These are phyloP conservation scores for Radiomyces spectabilis DNA, from an alignment of 192 early-diverging fungal genomes.

Conservation along the genomic window DNA sequence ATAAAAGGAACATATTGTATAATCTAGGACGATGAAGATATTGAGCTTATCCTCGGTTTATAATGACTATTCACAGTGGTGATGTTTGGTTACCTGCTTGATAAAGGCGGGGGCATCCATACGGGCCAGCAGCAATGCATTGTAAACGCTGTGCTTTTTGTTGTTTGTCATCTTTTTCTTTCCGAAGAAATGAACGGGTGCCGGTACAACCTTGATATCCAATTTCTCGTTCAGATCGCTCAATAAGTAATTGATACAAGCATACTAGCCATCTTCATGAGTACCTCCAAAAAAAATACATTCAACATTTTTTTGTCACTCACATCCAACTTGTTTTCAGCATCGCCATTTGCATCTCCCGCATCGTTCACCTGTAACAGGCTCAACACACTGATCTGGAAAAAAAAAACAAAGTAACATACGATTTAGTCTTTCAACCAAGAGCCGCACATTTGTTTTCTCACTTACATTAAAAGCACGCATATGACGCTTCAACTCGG, in stretches of 20 bases:
- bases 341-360: neutral
- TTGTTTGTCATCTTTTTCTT: conserved; percentile 20
- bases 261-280: conserved; percentile 3
- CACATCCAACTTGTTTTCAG: conserved; percentile 1
- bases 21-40: neutral
- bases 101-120: conserved; percentile 28
- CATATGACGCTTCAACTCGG: conserved; percentile 23
- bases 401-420: neutral
- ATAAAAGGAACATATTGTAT: conserved; percentile 13
- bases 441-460: no score
- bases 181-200: conserved; percentile 11
- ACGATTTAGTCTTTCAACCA: neutral
- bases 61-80: no score
- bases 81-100: conserved; percentile 14
- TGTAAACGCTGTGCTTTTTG: neutral
- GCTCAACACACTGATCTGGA: neutral
- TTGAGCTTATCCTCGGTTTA: no score
- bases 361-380: no score
- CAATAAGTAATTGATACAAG: conserved; percentile 36
- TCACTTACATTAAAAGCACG: conserved; percentile 17
- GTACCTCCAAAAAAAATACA: neutral
- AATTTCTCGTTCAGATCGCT: conserved; percentile 40
- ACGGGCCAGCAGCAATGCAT: conserved; percentile 26
- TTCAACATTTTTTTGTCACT: neutral
- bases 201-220: conserved; percentile 31